phyloP scores from a whole-genome alignment of 202 grass and related monocot species.

The Dendrocalamus latiflorus region DNA sequence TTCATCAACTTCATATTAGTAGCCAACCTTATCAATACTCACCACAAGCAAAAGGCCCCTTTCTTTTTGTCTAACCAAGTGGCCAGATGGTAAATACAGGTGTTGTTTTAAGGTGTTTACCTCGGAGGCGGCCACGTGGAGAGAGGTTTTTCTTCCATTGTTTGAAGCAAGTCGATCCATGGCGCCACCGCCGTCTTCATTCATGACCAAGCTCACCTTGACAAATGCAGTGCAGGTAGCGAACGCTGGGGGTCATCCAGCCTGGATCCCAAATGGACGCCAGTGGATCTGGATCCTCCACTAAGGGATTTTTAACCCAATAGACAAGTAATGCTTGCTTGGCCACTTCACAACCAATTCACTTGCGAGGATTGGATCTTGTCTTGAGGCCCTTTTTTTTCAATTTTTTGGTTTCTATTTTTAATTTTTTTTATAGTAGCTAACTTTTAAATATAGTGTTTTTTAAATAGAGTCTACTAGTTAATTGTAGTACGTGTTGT shows the following conservation, averaged over 20 bases:
- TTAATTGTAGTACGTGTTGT: no score
- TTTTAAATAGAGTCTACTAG: no score
- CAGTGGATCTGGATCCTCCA: slow-evolving; percentile 18
- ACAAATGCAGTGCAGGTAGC: slow-evolving; percentile 12
- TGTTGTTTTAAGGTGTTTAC: not conserved
- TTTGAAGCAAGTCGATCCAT: not conserved
- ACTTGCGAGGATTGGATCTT: not conserved
- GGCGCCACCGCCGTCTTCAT: slow-evolving; percentile 7
- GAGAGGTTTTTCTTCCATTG: not conserved
- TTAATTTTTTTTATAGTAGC: no score
- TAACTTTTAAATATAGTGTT: no score
- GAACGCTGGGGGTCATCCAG: not conserved
- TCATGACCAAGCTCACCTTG: not conserved
- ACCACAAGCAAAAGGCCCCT: not conserved
- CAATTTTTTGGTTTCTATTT: no score
- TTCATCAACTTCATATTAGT: not conserved
- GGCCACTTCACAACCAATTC: not conserved
- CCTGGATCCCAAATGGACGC: not conserved
- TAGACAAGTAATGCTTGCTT: not conserved
- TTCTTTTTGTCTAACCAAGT: not conserved
- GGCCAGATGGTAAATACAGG: not conserved
- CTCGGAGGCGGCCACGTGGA: slow-evolving; percentile 1
- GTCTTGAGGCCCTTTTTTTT: not conserved
- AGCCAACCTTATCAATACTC: not conserved
- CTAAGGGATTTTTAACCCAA: not conserved